Conservation (phyloP, 169 alveolate genomes). For the Plasmodium relictum region DNA sequence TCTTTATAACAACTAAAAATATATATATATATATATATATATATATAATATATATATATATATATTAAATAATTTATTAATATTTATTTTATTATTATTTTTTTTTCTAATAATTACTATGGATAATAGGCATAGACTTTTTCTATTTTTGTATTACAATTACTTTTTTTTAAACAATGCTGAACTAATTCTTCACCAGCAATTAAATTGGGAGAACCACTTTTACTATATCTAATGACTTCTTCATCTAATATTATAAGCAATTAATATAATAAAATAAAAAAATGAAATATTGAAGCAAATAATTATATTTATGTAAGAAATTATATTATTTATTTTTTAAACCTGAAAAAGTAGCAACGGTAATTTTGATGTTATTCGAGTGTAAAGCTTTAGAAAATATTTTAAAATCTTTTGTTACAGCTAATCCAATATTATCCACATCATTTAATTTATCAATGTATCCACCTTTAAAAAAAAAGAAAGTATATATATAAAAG, state of each 20-base stretch:
- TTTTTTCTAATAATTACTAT: conserved; percentile 21
- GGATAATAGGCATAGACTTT: conserved; percentile 66
- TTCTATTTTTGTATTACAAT: conserved; percentile 57
- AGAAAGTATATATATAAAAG: not conserved
- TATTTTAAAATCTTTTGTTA: conserved; percentile 34
- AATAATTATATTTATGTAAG: not conserved
- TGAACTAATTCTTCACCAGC: conserved; percentile 46
- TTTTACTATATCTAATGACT: conserved; percentile 23
- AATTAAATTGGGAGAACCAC: conserved; percentile 12
- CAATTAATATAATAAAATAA: not conserved
- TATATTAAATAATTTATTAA: not conserved
- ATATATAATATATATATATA: not conserved
- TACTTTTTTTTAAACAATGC: conserved; percentile 30
- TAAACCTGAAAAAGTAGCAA: conserved; percentile 67
- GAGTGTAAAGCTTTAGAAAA: conserved; percentile 31
- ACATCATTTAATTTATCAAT: conserved; percentile 42
- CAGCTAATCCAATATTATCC: conserved; percentile 39
- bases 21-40: too few relatives aligned
- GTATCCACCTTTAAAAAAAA: conserved; percentile 27
- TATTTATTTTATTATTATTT: not conserved
- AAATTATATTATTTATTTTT: not conserved
- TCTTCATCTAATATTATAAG: conserved; percentile 26
- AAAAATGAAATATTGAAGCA: not conserved
- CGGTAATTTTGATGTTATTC: conserved; percentile 43
- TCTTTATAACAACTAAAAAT: conserved; percentile 45